Conservation (phyloP, 2,329 filamentous ascomycete genomes). For the Trichoderma asperellum region DNA sequence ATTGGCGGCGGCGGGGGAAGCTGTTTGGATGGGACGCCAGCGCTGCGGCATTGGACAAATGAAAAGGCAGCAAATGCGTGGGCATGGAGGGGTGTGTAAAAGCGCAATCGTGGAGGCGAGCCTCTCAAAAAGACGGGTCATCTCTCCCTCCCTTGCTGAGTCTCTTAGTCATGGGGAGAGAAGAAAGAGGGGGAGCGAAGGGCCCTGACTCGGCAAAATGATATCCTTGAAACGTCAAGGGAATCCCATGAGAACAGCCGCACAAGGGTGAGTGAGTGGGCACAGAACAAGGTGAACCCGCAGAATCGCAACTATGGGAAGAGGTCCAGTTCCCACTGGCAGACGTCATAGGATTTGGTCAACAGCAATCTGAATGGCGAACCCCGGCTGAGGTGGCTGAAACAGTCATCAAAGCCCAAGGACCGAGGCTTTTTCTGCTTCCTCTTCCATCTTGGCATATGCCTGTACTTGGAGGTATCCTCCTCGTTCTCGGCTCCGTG, state of each 20-base stretch:
- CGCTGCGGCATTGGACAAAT: not conserved
- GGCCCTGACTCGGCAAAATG: conserved; percentile 18
- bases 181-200: not conserved
- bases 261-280: conserved; percentile 5
- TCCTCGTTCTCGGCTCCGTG: not conserved
- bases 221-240: conserved; percentile 17
- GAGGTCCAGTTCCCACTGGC: not conserved
- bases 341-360: conserved; percentile 14
- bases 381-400: conserved; percentile 15
- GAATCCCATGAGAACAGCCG: conserved; percentile 18
- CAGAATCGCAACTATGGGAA: conserved; percentile 14
- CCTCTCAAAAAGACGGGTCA: not conserved
- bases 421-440: conserved; percentile 9
- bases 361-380: not conserved
- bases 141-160: not conserved
- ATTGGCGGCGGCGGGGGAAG: conserved; percentile 6
- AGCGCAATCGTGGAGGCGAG: conserved; percentile 19
- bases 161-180: conserved; percentile 21
- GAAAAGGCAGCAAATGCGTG: not conserved
- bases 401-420: conserved; percentile 20
- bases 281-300: not conserved
- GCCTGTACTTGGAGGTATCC: not conserved
- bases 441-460: not conserved
- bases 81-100: conserved; percentile 4
- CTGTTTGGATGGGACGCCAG: not conserved